phyloP scores from a whole-genome alignment of 768 basidiomycete species.

The Asterophora parasitica region DNA sequence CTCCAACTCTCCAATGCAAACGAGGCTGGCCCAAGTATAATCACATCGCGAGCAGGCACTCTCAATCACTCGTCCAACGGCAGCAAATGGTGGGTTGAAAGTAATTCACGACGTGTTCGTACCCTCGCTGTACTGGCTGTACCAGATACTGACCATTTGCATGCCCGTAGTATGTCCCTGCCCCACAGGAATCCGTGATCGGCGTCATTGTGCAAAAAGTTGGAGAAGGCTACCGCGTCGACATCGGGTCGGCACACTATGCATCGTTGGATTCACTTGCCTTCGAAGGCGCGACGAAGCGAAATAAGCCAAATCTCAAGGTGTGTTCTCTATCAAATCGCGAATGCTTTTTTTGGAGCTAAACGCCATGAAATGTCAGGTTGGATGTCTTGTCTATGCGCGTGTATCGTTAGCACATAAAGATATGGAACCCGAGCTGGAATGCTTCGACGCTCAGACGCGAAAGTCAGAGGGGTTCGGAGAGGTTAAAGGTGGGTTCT shows the following conservation, averaged over 20 bases:
- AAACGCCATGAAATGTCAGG: conserved; percentile 37
- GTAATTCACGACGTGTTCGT: conserved; percentile 79
- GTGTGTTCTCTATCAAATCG: conserved; percentile 31
- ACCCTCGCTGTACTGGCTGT: conserved; percentile 5
- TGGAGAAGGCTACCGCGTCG: conserved; percentile 90
- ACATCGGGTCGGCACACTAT: conserved; percentile 85
- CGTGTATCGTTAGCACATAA: conserved; percentile 91
- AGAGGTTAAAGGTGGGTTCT: conserved; percentile 85
- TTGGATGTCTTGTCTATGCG: conserved; percentile 88
- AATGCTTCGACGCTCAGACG: conserved; percentile 93
- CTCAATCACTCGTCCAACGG: conserved; percentile 67
- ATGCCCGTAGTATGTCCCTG: conserved; percentile 74
- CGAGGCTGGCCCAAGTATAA: conserved; percentile 31
- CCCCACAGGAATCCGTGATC: conserved; percentile 83
- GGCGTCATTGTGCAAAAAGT: conserved; percentile 75
- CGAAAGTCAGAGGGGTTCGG: conserved; percentile 92
- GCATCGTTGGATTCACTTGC: conserved; percentile 87
- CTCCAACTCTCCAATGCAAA: conserved; percentile 38
- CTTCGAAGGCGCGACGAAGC: conserved; percentile 93
- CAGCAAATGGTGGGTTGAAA: conserved; percentile 87
- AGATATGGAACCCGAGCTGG: conserved; percentile 97
- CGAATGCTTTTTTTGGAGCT: neutral
- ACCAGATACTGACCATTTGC: conserved; percentile 3
- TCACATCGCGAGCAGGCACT: conserved; percentile 65
- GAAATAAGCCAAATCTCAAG: conserved; percentile 92